A percentile compares a stretch with the other conserved stretches of the same genome.
These are phyloP conservation scores for Aureobasidium sp. DNA, from an alignment of 2,329 filamentous ascomycete genomes.

Conservation along the genomic window DNA sequence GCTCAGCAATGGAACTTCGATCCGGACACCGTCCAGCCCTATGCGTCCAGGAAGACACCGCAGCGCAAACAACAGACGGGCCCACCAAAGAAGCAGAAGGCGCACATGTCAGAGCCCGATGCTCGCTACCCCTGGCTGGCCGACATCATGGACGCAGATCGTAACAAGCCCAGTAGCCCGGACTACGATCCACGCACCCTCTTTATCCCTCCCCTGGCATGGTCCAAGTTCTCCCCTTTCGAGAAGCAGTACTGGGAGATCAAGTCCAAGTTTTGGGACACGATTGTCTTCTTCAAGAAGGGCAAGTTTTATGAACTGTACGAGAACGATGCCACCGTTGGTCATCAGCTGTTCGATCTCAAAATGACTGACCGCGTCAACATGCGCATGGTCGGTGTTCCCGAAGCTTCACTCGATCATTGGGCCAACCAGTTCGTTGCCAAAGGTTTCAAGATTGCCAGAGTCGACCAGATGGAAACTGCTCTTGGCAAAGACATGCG, in stretches of 20 bases:
- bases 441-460: conserved; percentile 93
- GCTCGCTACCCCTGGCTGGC: conserved; percentile 86
- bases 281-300: conserved; percentile 99
- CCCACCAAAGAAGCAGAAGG: conserved; percentile 47
- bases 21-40: conserved; percentile 47
- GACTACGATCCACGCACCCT: conserved; percentile 88
- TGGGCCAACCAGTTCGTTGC: conserved; percentile 99
- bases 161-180: conserved; percentile 65
- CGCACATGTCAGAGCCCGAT: conserved; percentile 72
- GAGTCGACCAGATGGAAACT: conserved; percentile 94
- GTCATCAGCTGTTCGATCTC: conserved; percentile 91
- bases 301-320: conserved; percentile 99
- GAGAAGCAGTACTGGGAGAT: conserved; percentile 99
- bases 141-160: conserved; percentile 74
- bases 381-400: conserved; percentile 99
- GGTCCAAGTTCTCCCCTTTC: conserved; percentile 79
- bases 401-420: conserved; percentile 86
- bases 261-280: conserved; percentile 96
- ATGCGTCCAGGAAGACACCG: conserved; percentile 17
- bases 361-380: conserved; percentile 98
- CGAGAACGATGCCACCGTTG: conserved; percentile 93
- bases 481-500: conserved; percentile 97
- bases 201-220: conserved; percentile 76
- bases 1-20: conserved; percentile 71
- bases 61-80: conserved; percentile 23